phyloP scores from a whole-genome alignment of 2,329 filamentous ascomycete species.

The Mollisia scopiformis region DNA sequence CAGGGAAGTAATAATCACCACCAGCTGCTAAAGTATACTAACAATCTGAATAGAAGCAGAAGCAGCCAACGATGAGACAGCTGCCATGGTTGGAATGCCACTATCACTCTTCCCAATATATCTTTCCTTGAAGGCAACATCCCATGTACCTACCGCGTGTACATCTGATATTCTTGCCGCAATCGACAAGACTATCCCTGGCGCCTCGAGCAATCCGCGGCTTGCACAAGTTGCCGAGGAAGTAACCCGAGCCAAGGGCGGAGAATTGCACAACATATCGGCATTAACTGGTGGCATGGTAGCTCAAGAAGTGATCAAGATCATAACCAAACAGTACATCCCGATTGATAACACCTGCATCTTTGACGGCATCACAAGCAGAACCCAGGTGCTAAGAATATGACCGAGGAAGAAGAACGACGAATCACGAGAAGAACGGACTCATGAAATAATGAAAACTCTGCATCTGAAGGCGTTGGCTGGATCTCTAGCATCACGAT shows the following conservation, averaged over 20 bases:
- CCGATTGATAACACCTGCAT: constrained; percentile 73
- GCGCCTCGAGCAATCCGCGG: constrained; percentile 52
- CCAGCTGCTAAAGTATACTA: constrained; percentile 24
- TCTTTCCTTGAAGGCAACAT: constrained; percentile 62
- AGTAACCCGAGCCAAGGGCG: constrained; percentile 75
- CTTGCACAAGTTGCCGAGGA: constrained; percentile 63
- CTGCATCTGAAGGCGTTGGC: constrained; percentile 24
- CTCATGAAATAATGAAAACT: constrained; percentile 16
- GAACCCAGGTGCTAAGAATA: constrained; percentile 34
- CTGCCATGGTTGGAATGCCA: constrained; percentile 38
- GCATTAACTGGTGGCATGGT: constrained; percentile 88
- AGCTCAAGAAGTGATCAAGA: constrained; percentile 96
- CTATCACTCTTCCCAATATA: constrained; percentile 71
- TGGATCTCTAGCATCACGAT: constrained; percentile 14
- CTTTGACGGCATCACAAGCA: constrained; percentile 64
- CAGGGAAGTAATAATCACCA: constrained; percentile 27
- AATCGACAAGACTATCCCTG: constrained; percentile 47
- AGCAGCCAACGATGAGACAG: constrained; percentile 56
- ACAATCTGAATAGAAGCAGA: constrained; percentile 50
- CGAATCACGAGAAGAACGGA: constrained; percentile 16
- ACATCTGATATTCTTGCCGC: constrained; percentile 56
- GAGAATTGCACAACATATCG: constrained; percentile 91
- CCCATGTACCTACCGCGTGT: constrained; percentile 47
- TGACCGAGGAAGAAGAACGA: constrained; percentile 19
- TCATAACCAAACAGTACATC: constrained; percentile 74